phyloP scores from a whole-genome alignment of 345 rosid genomes.

The Gynandropsis gynandra region DNA sequence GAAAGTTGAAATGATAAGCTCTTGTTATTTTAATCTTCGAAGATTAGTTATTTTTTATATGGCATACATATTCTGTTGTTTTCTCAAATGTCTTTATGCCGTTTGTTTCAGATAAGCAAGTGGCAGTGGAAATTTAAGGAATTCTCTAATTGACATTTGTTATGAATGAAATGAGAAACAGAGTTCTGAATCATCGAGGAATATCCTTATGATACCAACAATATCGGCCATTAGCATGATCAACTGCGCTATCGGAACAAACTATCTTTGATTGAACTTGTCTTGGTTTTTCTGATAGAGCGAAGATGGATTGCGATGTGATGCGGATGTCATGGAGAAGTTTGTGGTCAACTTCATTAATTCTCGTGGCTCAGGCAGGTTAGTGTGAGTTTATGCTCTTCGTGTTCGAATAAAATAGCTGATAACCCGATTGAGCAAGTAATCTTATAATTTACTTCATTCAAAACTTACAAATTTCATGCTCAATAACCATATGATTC shows the following conservation, averaged over 20 bases:
- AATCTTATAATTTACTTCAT: background rate
- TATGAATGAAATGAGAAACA: conserved; percentile 62
- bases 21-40: too few species aligned
- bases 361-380: conserved; percentile 50
- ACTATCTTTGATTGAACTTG: conserved; percentile 93
- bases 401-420: too few species aligned
- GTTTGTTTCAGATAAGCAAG: conserved; percentile 39
- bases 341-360: conserved; percentile 74
- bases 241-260: too few species aligned
- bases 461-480: background rate
- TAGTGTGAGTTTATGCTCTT: too few species aligned
- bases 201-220: conserved; percentile 77
- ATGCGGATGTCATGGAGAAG: conserved; percentile 78
- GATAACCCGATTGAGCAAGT: too few species aligned
- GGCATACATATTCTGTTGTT: background rate
- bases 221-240: conserved; percentile 94
- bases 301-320: conserved; percentile 80
- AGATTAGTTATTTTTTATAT: conserved; percentile 8
- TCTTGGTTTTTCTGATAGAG: conserved; percentile 73
- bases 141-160: conserved; percentile 46
- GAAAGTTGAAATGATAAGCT: background rate
- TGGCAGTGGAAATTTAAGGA: conserved; percentile 83
- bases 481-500: background rate
- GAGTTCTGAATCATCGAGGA: conserved; percentile 43
- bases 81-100: conserved; percentile 6